Percentiles rank a stretch among this genome's conserved stretches.
Evolutionary conservation across 2,329 filamentous ascomycete genomes (phyloP).

Genomic region (Trichoderma aggressivum): DNA sequence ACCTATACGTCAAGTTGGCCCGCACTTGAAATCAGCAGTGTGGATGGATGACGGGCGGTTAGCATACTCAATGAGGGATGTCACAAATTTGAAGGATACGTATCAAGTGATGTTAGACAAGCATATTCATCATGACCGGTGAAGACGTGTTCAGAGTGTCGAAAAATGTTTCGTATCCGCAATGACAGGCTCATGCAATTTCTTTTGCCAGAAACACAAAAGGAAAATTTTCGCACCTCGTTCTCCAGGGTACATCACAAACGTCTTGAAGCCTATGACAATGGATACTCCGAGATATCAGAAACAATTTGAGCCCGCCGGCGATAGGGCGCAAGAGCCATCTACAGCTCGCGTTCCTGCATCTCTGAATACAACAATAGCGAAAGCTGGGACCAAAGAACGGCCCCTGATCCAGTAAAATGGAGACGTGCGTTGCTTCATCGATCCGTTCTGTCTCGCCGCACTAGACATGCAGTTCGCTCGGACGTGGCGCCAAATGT

Average conservation of each 20-base stretch:
- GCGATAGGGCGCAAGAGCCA: not conserved
- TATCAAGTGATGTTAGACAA: not conserved
- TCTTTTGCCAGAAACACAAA: not conserved
- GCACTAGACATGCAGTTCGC: not conserved
- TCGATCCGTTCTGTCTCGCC: not conserved
- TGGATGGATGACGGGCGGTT: no score
- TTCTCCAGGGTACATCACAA: not conserved
- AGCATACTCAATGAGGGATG: not conserved
- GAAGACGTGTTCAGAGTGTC: not conserved
- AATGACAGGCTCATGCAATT: not conserved
- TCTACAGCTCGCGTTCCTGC: slow-evolving; percentile 16
- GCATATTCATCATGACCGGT: not conserved
- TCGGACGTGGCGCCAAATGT: not conserved
- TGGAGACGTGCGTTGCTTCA: not conserved
- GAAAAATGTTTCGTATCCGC: not conserved
- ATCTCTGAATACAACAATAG: slow-evolving; percentile 4
- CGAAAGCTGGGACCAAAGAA: not conserved
- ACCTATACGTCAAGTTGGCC: not conserved
- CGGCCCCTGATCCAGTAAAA: slow-evolving; percentile 3
- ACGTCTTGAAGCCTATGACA: not conserved
- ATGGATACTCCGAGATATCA: not conserved
- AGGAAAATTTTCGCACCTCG: not conserved
- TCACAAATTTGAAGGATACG: not conserved
- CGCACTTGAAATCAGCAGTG: not conserved
- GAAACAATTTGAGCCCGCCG: not conserved